These are phyloP conservation scores for Zygoascus bituminiphila DNA, from an alignment of 805 yeast genomes.

Conservation along the genomic window DNA sequence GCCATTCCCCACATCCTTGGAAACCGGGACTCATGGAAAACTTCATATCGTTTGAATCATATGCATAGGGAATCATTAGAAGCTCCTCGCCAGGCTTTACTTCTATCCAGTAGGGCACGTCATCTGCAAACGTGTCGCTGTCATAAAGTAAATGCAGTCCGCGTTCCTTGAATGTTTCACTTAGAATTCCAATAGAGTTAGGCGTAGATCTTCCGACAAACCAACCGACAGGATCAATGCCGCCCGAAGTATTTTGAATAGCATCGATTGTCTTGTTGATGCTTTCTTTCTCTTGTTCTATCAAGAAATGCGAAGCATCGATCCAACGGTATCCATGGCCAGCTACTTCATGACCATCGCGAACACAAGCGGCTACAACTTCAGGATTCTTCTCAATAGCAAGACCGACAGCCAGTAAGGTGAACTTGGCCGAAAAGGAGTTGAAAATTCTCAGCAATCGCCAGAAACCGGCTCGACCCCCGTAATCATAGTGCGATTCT, in stretches of 20 bases:
- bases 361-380: conserved; percentile 30
- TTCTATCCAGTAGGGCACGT: conserved; percentile 30
- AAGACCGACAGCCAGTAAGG: conserved; percentile 34
- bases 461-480: conserved; percentile 31
- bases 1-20: conserved; percentile 22
- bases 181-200: conserved; percentile 29
- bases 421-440: conserved; percentile 26
- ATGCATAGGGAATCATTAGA: conserved; percentile 29
- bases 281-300: conserved; percentile 29
- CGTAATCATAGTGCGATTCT: conserved; percentile 32
- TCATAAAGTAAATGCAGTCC: conserved; percentile 30
- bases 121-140: conserved; percentile 32
- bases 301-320: conserved; percentile 23
- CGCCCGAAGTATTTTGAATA: conserved; percentile 25
- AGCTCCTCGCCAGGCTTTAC: conserved; percentile 6
- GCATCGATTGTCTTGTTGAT: conserved; percentile 27
- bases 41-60: conserved; percentile 28
- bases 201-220: conserved; percentile 31
- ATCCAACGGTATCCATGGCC: conserved; percentile 35
- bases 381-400: conserved; percentile 31
- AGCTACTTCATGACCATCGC: conserved; percentile 34
- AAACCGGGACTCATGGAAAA: conserved; percentile 25
- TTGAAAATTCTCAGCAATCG: conserved; percentile 30
- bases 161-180: conserved; percentile 30
- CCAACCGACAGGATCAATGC: conserved; percentile 32